phyloP scores from a whole-genome alignment of 192 early-diverging fungal species.

The Podila epicladia region DNA sequence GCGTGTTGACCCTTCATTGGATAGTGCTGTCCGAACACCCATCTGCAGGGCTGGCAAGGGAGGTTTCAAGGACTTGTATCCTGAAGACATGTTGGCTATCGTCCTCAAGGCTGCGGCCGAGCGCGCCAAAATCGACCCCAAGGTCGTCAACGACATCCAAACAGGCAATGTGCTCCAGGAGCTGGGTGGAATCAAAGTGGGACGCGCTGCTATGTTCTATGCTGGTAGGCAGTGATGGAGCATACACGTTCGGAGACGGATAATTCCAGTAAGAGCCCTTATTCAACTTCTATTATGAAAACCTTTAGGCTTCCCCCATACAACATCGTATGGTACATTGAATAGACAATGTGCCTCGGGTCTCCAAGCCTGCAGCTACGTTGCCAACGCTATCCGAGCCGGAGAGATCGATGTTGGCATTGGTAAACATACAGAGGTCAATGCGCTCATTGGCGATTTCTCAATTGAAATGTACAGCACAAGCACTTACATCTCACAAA shows the following conservation, averaged over 20 bases:
- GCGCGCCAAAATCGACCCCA: conserved; percentile 84
- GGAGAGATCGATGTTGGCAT: conserved; percentile 94
- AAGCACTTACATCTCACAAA: background rate
- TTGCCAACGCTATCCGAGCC: conserved; percentile 88
- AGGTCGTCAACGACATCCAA: conserved; percentile 90
- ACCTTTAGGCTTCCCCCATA: conserved; percentile 74
- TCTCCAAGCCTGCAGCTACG: conserved; percentile 87
- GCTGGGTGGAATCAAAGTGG: conserved; percentile 88
- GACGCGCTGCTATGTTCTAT: conserved; percentile 91
- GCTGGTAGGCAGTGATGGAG: conserved; percentile 61
- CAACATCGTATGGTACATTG: conserved; percentile 81
- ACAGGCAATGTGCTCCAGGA: conserved; percentile 94
- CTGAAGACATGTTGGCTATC: conserved; percentile 62
- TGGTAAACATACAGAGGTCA: conserved; percentile 38
- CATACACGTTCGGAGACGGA: background rate
- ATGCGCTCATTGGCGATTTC: background rate
- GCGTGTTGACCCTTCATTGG: background rate
- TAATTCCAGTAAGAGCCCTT: background rate
- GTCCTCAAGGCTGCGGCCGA: conserved; percentile 81
- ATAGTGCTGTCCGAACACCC: conserved; percentile 82
- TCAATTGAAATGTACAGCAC: background rate
- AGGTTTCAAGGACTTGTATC: conserved; percentile 90
- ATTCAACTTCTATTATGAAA: background rate
- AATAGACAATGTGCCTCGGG: conserved; percentile 97
- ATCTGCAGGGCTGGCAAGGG: conserved; percentile 93